A percentile compares a stretch with the other conserved stretches of the same genome.
Conservation (phyloP, 2,329 filamentous ascomycete genomes). For the Anisogramma anomala region DNA sequence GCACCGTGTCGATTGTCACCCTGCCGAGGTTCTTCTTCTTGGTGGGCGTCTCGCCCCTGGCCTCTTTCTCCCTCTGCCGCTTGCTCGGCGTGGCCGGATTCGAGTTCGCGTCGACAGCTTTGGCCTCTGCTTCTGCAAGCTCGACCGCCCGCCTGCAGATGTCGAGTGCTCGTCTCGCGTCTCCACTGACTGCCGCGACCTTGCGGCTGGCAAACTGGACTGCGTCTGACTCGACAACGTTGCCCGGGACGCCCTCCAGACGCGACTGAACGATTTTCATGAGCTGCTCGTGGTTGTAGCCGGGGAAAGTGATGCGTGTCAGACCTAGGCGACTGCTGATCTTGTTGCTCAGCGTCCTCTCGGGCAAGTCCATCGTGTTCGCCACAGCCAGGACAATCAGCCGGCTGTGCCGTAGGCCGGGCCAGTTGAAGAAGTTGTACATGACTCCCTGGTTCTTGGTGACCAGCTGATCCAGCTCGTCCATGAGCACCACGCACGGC, state of each 20-base stretch:
- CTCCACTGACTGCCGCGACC: slow-evolving; percentile 90
- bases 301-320: slow-evolving; percentile 91
- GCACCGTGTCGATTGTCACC: slow-evolving; percentile 88
- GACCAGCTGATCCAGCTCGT: slow-evolving; percentile 93
- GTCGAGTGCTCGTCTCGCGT: slow-evolving; percentile 82
- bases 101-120: slow-evolving; percentile 27
- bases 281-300: slow-evolving; percentile 92
- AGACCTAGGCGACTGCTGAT: slow-evolving; percentile 84
- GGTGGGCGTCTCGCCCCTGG: slow-evolving; percentile 18
- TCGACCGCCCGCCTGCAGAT: slow-evolving; percentile 94
- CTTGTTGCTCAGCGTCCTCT: slow-evolving; percentile 94
- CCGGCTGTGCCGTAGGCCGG: slow-evolving; percentile 76
- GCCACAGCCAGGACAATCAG: slow-evolving; percentile 94
- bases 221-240: slow-evolving; percentile 85
- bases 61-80: slow-evolving; percentile 21
- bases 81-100: slow-evolving; percentile 53
- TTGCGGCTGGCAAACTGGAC: slow-evolving; percentile 94
- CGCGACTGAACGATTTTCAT: slow-evolving; percentile 97
- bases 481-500: slow-evolving; percentile 95
- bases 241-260: slow-evolving; percentile 73
- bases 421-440: slow-evolving; percentile 99
- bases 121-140: slow-evolving; percentile 67
- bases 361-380: slow-evolving; percentile 97
- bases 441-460: slow-evolving; percentile 99
- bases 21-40: slow-evolving; percentile 36